Conservation (phyloP, 805 yeast genomes). For the Debaryomyces prosopidis region DNA sequence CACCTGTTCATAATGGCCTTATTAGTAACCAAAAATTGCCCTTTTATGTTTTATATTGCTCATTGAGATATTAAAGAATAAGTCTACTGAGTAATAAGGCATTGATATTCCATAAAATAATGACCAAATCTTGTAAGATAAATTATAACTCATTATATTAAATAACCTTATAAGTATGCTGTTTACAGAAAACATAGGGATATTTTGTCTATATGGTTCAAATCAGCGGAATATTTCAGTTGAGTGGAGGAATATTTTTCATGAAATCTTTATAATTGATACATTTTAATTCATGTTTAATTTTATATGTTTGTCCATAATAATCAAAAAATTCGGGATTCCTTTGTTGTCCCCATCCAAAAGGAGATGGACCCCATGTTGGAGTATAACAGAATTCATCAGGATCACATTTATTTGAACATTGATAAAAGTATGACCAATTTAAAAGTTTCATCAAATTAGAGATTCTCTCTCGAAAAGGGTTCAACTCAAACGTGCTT, state of each 20-base stretch:
- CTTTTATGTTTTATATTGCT: no score
- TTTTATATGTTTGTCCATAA: conserved; percentile 11
- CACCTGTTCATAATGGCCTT: no score
- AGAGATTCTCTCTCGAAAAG: conserved; percentile 2
- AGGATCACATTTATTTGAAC: conserved; percentile 41
- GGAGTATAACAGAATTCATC: conserved; percentile 58
- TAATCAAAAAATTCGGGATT: conserved; percentile 9
- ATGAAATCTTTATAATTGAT: conserved; percentile 8
- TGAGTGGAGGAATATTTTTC: not conserved
- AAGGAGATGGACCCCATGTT: conserved; percentile 61
- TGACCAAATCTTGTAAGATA: no score
- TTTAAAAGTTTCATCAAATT: conserved; percentile 16
- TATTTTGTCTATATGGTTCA: no score
- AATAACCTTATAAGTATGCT: no score
- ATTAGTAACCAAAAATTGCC: no score
- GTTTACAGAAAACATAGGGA: no score
- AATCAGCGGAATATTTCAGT: no score
- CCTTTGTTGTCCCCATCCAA: conserved; percentile 37
- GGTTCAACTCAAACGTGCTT: not conserved
- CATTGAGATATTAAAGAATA: no score
- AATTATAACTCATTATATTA: no score
- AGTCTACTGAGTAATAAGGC: no score
- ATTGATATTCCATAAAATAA: no score
- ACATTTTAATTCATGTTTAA: conserved; percentile 17
- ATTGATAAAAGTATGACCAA: conserved; percentile 46